Base-by-base conservation (phyloP, 345 rosid species). In the Gossypium sturtianum region DNA sequence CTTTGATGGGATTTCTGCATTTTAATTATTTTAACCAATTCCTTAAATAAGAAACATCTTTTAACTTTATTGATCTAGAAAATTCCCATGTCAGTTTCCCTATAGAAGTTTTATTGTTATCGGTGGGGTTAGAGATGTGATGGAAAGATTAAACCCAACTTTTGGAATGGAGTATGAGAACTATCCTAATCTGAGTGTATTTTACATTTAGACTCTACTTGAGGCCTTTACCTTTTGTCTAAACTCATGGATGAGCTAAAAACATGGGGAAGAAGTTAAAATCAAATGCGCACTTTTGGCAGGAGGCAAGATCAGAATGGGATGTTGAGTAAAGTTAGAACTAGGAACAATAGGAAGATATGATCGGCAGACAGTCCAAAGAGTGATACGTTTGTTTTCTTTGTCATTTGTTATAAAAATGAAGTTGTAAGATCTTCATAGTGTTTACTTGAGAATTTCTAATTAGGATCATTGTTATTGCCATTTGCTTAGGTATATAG, bases 1-100 rank as follows among this genome's bases (percentile, higher is more conserved):
- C n/a, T 66, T 67, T 70, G 59, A 70, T 52, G 47, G 60, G 61
- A 29, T 52, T 27, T 70, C 17, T 29, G 16, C 47, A 29, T 70
- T 70, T 53, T 29, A 51, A 52, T 70, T 34, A 5, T 27, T 70
- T 52, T 2, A 48, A 20, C 49, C 9, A 41, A 23, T 17, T 59
- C 29, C 2, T 59, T 23, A 1, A 22, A 59, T 45, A 44, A 58
- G 65, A 38, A 44, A 43, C 29, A 44, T 44, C 53, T 45, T 25
- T 67, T 29, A 27, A 29, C 17, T 52, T 29, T 29, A n/a, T 70
- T n/a, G 60, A 29, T 70, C 60, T 51, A 52, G 5, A 52, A 51
- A 17, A 69, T 27, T 15, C 58, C 38, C 23, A 20, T 66, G 52
- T 66, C 9, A 44, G 17, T 44, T 66, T 5, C 7, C 27, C 54